A percentile compares a stretch with the other conserved stretches of the same genome.
phyloP scores from a whole-genome alignment of 2,329 filamentous ascomycete genomes.

The Nemania sp. region DNA sequence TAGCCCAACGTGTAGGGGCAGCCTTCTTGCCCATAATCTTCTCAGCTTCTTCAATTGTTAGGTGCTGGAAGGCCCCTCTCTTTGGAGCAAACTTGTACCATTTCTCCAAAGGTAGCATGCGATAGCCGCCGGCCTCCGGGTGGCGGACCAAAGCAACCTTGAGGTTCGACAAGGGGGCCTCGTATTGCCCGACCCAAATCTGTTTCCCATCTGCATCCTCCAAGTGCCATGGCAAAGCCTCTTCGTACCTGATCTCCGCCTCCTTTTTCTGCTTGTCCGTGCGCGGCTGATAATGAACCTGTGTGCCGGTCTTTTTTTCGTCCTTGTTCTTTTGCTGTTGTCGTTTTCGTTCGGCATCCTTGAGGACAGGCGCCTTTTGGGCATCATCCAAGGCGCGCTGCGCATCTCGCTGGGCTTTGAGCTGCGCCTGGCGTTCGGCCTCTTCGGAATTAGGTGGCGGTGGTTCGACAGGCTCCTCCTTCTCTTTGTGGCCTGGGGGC shows the following conservation, averaged over 20 bases:
- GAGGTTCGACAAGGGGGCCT: constrained; percentile 86
- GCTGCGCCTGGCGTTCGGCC: constrained; percentile 73
- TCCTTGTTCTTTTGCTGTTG: constrained; percentile 66
- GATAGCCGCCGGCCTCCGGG: constrained; percentile 70
- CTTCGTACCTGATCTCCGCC: constrained; percentile 84
- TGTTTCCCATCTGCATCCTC: constrained; percentile 97
- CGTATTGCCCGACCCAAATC: constrained; percentile 91
- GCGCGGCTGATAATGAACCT: constrained; percentile 84
- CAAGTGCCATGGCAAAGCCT: constrained; percentile 94
- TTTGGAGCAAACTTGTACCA: constrained; percentile 92
- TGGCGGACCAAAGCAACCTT: constrained; percentile 83
- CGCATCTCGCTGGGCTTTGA: constrained; percentile 82
- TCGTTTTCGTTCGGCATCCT: constrained; percentile 64
- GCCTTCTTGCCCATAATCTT: constrained; percentile 83
- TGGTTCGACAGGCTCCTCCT: constrained; percentile 65
- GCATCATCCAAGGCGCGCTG: constrained; percentile 89
- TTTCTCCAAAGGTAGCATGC: constrained; percentile 92
- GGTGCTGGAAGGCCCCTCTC: constrained; percentile 76
- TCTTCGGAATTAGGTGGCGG: constrained; percentile 67
- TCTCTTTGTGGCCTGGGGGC: constrained; percentile 71
- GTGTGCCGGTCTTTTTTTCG: constrained; percentile 83
- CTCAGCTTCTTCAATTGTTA: constrained; percentile 87
- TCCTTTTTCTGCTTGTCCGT: constrained; percentile 84
- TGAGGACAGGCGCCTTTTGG: constrained; percentile 88
- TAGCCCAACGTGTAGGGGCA: constrained; percentile 83